Base-by-base conservation (phyloP, 495 filamentous ascomycete genomes). In the Lasiosphaeriaceae sp. region DNA sequence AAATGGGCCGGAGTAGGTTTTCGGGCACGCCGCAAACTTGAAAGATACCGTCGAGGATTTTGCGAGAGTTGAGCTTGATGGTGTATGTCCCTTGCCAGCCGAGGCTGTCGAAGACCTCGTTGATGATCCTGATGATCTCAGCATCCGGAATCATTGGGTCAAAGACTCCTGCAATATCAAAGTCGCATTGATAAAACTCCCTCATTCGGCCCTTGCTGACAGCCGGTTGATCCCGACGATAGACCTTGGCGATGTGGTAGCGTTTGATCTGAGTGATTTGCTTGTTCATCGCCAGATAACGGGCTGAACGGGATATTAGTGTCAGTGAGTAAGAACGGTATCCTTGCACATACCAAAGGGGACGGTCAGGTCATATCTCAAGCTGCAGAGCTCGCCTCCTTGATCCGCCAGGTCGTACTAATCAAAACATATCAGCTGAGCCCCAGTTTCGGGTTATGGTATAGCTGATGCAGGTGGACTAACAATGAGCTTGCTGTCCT, bases 101-200 rank as follows among this genome's bases (percentile, higher is more conserved):
- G n/a, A 97, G 76, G 14, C 74, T 73, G 62, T 93, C 86, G 59
- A 97, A 96, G 16, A 96, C 86, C 68, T 97, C 93, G 64, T 78
- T 86, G 20, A 89, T 82, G 57, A 96, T 92, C 37, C 87, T 75
- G 55, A 97, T 71, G 52, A 96, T 86, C 76, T 96, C 93, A 17
- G 93, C 90, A 72, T 97, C 93, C 43, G 93, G 90, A 17, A 96
- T 77, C 93, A 97, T 96, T 16, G 88, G 71, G 65, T 96, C 93
- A 69, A 90, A 94, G 35, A 75, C 71, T 57, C 92, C 92, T 19
- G 92, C 92, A 75, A 97, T 91, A 71, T 97, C 92, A 68, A 96
- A 96, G 73, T 97, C 93, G 73, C 92, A 96, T 77, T 97, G 93
- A 71, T 95, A 96, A 73, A 97, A 96, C 71, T 97, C 93, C 55